These are phyloP conservation scores for Pyrenopolyporus hunteri DNA, from an alignment of 495 filamentous ascomycete species.

Conservation along the genomic window DNA sequence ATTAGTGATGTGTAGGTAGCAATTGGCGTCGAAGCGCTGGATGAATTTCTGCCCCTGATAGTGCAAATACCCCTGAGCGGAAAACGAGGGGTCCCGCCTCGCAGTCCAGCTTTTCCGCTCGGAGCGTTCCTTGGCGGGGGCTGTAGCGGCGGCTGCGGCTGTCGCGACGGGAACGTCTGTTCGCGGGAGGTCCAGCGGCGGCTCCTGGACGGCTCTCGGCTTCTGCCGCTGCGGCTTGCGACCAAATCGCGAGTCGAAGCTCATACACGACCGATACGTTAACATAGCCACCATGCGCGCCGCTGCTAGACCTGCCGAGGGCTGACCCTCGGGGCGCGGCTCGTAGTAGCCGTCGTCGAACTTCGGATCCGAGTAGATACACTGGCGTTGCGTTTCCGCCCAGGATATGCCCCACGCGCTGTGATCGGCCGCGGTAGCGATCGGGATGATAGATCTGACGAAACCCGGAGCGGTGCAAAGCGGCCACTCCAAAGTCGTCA, in stretches of 20 bases:
- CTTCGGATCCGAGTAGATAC: constrained; percentile 43
- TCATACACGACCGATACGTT: constrained; percentile 46
- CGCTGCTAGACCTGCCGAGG: constrained; percentile 41
- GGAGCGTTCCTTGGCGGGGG: constrained; percentile 5
- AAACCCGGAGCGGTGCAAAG: constrained; percentile 40
- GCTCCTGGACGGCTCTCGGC: constrained; percentile 20
- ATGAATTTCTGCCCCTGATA: constrained; percentile 51
- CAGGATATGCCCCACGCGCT: constrained; percentile 49
- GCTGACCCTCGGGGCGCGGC: constrained; percentile 40
- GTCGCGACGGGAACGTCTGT: constrained; percentile 20
- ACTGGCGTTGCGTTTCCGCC: constrained; percentile 47
- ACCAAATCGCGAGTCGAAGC: constrained; percentile 46
- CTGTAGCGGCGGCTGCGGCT: not conserved
- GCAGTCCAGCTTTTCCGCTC: constrained; percentile 29
- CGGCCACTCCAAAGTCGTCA: constrained; percentile 49
- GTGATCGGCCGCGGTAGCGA: constrained; percentile 45
- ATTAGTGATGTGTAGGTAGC: constrained; percentile 46
- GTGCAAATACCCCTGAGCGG: constrained; percentile 47
- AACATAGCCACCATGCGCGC: constrained; percentile 52
- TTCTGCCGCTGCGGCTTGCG: constrained; percentile 40
- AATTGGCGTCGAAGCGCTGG: constrained; percentile 48
- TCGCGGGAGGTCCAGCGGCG: constrained; percentile 28
- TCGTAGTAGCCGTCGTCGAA: constrained; percentile 46
- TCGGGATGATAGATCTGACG: constrained; percentile 43
- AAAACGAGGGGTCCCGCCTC: constrained; percentile 36